Evolutionary conservation across 768 basidiomycete genomes (phyloP).

Genomic region (Boletus subparvulus): DNA sequence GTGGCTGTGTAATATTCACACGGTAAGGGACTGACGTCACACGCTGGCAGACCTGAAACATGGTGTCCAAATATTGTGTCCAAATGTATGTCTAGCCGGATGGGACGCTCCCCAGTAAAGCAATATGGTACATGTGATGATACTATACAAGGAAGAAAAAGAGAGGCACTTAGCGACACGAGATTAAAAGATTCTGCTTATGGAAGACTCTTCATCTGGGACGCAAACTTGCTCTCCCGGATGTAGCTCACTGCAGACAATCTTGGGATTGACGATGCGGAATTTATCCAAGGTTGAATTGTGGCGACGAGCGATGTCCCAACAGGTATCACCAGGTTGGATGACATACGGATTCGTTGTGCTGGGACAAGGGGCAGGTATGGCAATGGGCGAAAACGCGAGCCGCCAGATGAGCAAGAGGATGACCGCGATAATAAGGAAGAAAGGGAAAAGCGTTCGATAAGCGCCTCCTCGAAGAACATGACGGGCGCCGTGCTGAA

Average conservation of each 20-base stretch:
- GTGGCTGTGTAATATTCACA: slow-evolving; percentile 27
- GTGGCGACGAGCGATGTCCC: slow-evolving; percentile 53
- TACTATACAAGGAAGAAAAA: slow-evolving; percentile 7
- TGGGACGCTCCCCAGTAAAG: slow-evolving; percentile 5
- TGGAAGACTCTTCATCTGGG: slow-evolving; percentile 42
- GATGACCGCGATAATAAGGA: slow-evolving; percentile 63
- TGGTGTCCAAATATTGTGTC: background rate
- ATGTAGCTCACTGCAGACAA: slow-evolving; percentile 57
- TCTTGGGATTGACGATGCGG: slow-evolving; percentile 48
- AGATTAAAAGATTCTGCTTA: slow-evolving; percentile 29
- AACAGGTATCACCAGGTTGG: slow-evolving; percentile 63
- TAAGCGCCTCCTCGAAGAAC: slow-evolving; percentile 46
- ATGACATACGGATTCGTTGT: slow-evolving; percentile 46
- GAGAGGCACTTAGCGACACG: background rate
- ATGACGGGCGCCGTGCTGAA: slow-evolving; percentile 34
- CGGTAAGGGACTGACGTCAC: slow-evolving; percentile 22
- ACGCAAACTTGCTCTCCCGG: slow-evolving; percentile 63
- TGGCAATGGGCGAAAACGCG: slow-evolving; percentile 36
- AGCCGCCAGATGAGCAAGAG: slow-evolving; percentile 67
- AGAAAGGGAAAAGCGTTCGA: slow-evolving; percentile 67
- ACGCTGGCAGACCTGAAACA: background rate
- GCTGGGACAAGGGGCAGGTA: slow-evolving; percentile 31
- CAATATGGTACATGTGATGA: slow-evolving; percentile 20
- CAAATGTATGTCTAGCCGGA: background rate
- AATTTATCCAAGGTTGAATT: slow-evolving; percentile 54